Evolutionary conservation across 2,329 filamentous ascomycete species (phyloP).

Genomic region (Alternaria longipes): DNA sequence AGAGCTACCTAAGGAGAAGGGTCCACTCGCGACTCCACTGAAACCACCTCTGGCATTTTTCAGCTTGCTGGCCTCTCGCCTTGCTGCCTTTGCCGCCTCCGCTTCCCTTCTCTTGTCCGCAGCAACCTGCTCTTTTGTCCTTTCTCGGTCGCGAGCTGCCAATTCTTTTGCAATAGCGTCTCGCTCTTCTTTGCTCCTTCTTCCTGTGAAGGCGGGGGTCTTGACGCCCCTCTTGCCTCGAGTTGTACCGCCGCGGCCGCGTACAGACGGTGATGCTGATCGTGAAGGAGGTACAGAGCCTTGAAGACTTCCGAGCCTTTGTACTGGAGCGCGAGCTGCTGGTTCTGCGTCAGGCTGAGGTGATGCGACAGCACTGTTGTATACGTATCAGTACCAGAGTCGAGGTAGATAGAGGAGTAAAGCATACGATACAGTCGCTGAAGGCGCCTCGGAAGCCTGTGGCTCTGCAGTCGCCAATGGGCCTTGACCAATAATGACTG

Average conservation of each 20-base stretch:
- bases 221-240: conserved; percentile 42
- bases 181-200: conserved; percentile 56
- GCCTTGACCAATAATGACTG: conserved; percentile 20
- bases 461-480: conserved; percentile 25
- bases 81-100: conserved; percentile 32
- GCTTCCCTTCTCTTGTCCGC: conserved; percentile 37
- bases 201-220: conserved; percentile 55
- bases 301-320: conserved; percentile 42
- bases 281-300: conserved; percentile 40
- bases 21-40: conserved; percentile 53
- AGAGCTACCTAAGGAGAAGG: conserved; percentile 51
- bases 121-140: conserved; percentile 47
- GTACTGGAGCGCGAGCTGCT: conserved; percentile 32
- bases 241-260: conserved; percentile 34
- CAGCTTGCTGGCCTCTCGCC: conserved; percentile 37
- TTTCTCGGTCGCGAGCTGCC: conserved; percentile 50
- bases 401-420: not conserved
- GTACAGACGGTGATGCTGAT: conserved; percentile 42
- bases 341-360: conserved; percentile 31
- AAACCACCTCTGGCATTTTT: conserved; percentile 54
- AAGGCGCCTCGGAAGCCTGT: conserved; percentile 16
- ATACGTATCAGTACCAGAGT: conserved; percentile 6
- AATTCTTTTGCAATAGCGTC: conserved; percentile 54
- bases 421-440: conserved; percentile 25
- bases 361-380: conserved; percentile 23